Evolutionary conservation across 2,329 filamentous ascomycete genomes (phyloP).

Genomic region (Fusarium marasasianum): DNA sequence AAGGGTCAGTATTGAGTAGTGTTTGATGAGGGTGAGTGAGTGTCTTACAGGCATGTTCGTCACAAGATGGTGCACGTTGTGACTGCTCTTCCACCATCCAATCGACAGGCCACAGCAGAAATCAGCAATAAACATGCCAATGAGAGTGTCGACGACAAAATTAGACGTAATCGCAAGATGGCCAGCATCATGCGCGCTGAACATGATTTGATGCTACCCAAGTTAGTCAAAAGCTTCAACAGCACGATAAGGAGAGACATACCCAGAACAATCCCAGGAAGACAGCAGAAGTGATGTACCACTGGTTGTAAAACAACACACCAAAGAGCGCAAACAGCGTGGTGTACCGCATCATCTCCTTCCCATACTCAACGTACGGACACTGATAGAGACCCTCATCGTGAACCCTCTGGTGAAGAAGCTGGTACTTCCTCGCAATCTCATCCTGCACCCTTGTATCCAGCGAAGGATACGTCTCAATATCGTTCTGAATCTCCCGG

Average conservation of each 20-base stretch:
- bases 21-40: background rate
- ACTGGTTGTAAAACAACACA: constrained; percentile 56
- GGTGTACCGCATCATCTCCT: constrained; percentile 65
- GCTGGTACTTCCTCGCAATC: constrained; percentile 65
- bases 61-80: constrained; percentile 74
- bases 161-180: constrained; percentile 70
- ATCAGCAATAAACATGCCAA: constrained; percentile 71
- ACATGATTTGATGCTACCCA: constrained; percentile 72
- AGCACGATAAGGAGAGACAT: background rate
- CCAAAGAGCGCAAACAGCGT: constrained; percentile 61
- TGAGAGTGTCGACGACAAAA: constrained; percentile 66
- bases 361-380: constrained; percentile 65
- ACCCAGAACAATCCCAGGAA: constrained; percentile 72
- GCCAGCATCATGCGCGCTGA: constrained; percentile 72
- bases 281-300: constrained; percentile 66
- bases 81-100: constrained; percentile 75
- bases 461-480: constrained; percentile 60
- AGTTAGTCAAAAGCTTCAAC: constrained; percentile 21
- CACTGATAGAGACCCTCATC: constrained; percentile 68
- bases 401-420: constrained; percentile 63
- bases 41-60: constrained; percentile 67
- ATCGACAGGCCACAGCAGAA: constrained; percentile 73
- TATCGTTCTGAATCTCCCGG: constrained; percentile 46
- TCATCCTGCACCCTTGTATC: constrained; percentile 63
- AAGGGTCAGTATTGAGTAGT: background rate